phyloP scores from a whole-genome alignment of 208 protist genomes.

The Leishmania guyanensis region DNA sequence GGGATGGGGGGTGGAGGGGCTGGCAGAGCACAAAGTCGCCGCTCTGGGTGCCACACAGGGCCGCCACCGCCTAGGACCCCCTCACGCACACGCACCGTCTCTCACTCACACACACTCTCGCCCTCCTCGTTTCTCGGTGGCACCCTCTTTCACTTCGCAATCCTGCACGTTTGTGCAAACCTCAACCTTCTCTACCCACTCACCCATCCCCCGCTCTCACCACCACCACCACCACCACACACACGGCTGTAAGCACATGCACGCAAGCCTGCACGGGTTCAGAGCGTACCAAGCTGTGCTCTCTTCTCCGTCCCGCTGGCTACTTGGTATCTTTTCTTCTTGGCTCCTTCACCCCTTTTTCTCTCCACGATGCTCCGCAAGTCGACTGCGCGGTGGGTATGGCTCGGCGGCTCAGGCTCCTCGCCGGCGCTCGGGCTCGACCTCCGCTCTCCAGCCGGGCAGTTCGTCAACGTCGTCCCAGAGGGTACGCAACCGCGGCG shows the following conservation, averaged over 20 bases:
- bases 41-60: too few species aligned
- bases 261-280: not conserved
- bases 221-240: not conserved
- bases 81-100: not conserved
- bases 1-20: not conserved
- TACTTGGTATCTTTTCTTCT: not conserved
- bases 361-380: slow-evolving; percentile 54
- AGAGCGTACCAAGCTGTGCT: not conserved
- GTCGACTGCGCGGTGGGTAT: slow-evolving; percentile 36
- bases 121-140: not conserved
- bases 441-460: slow-evolving; percentile 42
- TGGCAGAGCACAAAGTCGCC: not conserved
- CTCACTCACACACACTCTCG: not conserved
- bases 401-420: slow-evolving; percentile 69
- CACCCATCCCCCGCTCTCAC: not conserved
- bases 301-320: not conserved
- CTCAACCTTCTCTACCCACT: not conserved
- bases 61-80: too few species aligned
- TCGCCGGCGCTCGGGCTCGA: slow-evolving; percentile 64
- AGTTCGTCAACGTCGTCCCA: slow-evolving; percentile 79
- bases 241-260: not conserved
- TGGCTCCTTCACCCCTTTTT: not conserved
- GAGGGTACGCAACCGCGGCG: slow-evolving; percentile 48
- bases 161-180: not conserved
- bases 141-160: not conserved